Conservation (phyloP, 441 rosid genomes). For the Kokia cookei region DNA sequence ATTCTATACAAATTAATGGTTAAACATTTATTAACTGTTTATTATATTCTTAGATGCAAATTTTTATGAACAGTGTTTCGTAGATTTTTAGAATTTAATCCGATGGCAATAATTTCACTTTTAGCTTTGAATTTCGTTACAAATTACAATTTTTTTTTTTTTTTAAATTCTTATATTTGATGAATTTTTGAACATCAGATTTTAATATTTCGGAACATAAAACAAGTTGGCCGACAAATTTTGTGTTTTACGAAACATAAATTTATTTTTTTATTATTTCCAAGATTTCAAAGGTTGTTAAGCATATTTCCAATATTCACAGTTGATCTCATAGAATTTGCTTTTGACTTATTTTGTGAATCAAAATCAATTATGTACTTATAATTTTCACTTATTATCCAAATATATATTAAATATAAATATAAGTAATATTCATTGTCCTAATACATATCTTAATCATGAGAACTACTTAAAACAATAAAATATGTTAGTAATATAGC, state of each 20-base stretch:
- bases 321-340: not conserved
- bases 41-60: constrained; percentile 1
- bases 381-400: no score
- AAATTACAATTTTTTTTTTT: not conserved
- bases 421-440: no score
- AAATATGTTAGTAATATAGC: no score
- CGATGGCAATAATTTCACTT: not conserved
- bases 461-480: no score
- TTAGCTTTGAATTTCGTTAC: not conserved
- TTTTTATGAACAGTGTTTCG: not conserved
- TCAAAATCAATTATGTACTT: no score
- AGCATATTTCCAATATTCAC: not conserved
- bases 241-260: not conserved
- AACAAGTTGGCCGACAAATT: not conserved
- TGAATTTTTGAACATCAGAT: no score
- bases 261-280: not conserved
- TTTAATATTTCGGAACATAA: no score
- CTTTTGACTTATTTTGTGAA: not conserved
- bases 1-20: not conserved
- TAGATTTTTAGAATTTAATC: not conserved
- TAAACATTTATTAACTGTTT: not conserved
- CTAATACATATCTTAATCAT: no score
- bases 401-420: no score
- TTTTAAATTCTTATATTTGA: not conserved
- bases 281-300: not conserved